Evolutionary conservation across 176 grass and related monocot species (phyloP).

Genomic region (Pontederia paniculata): DNA sequence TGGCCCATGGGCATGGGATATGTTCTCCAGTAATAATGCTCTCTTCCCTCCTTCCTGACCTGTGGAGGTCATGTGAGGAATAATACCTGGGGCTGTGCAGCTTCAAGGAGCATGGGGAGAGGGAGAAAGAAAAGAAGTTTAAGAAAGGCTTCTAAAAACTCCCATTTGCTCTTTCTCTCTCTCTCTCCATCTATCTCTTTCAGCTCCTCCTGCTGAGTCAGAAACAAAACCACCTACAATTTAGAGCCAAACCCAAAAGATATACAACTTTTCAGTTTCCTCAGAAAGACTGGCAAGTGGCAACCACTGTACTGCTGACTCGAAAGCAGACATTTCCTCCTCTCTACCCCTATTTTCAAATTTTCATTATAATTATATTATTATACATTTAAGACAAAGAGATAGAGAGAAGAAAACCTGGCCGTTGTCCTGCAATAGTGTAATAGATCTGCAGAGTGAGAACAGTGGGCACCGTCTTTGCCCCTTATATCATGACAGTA

Average conservation of each 20-base stretch:
- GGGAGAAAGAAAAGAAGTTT: no score
- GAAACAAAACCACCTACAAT: neutral
- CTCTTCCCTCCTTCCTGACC: neutral
- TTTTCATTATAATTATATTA: neutral
- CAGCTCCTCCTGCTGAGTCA: neutral
- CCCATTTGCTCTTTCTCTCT: no score
- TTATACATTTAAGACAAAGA: neutral
- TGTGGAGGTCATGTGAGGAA: neutral
- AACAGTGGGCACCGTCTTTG: no score
- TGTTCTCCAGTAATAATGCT: neutral
- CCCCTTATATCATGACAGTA: no score
- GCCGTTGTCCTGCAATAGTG: no score
- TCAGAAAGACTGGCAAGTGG: neutral
- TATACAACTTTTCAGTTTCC: neutral
- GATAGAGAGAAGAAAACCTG: no score
- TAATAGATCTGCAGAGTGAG: no score
- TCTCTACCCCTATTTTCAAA: no score
- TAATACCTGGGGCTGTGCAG: no score
- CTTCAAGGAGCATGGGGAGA: no score
- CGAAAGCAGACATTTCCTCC: neutral
- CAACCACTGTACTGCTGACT: neutral
- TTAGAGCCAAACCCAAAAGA: neutral
- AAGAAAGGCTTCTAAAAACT: no score
- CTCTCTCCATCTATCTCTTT: neutral
- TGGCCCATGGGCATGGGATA: slow-evolving; percentile 7